phyloP scores from a whole-genome alignment of 495 filamentous ascomycete genomes.

The Trypethelium eluteriae region DNA sequence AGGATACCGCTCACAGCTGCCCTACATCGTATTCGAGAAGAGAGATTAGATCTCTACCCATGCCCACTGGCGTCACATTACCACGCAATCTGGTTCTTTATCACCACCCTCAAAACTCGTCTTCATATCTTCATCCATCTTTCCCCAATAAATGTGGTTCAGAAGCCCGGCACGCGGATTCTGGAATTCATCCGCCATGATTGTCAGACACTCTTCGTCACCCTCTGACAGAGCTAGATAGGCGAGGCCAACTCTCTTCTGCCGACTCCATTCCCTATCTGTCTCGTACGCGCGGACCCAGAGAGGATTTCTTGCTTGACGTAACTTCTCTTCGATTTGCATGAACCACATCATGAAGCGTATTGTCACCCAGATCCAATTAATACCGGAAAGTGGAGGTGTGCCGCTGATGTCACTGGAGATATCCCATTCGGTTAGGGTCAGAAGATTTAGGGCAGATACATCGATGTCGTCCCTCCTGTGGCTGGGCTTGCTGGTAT shows the following conservation, averaged over 20 bases:
- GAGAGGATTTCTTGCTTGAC: slow-evolving; percentile 21
- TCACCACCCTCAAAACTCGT: not conserved
- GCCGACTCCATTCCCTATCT: slow-evolving; percentile 12
- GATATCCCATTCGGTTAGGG: slow-evolving; percentile 29
- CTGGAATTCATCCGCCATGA: slow-evolving; percentile 31
- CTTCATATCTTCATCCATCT: slow-evolving; percentile 22
- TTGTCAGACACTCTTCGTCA: slow-evolving; percentile 31
- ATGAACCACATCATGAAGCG: slow-evolving; percentile 25
- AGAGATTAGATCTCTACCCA: too few species aligned
- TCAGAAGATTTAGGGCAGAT: slow-evolving; percentile 19
- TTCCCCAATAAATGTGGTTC: slow-evolving; percentile 35
- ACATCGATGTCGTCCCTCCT: not conserved
- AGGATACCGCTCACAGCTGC: too few species aligned
- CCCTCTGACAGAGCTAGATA: slow-evolving; percentile 21
- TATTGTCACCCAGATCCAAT: slow-evolving; percentile 27
- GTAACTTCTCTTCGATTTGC: slow-evolving; percentile 20
- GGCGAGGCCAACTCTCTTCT: slow-evolving; percentile 28
- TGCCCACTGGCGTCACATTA: not conserved
- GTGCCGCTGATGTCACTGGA: slow-evolving; percentile 29
- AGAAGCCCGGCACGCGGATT: slow-evolving; percentile 26
- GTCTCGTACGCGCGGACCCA: slow-evolving; percentile 28
- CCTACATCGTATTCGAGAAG: too few species aligned
- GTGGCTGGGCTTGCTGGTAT: not conserved
- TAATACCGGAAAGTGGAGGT: slow-evolving; percentile 30
- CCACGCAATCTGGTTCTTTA: not conserved